Percentiles rank a stretch among this genome's conserved stretches.
Evolutionary conservation across 2,329 filamentous ascomycete genomes (phyloP).

Genomic region (Fusarium caatingaense): DNA sequence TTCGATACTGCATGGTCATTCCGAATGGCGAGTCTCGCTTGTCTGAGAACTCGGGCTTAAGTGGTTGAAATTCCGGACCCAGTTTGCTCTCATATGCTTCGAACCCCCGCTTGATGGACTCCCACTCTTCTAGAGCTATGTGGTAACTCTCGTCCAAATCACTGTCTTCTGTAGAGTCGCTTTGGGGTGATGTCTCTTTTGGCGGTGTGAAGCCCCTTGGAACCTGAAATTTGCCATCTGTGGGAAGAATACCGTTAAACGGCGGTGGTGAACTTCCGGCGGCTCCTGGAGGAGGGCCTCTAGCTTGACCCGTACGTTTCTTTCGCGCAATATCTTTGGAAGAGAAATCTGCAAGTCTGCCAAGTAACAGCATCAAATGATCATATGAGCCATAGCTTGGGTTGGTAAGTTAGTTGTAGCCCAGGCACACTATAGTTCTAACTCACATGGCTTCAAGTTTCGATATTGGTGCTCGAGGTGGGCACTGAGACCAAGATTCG

Average conservation of each 20-base stretch:
- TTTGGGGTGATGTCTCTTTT: constrained; percentile 56
- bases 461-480: constrained; percentile 83
- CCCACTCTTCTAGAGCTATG: constrained; percentile 83
- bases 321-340: constrained; percentile 84
- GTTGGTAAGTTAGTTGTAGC: constrained; percentile 41
- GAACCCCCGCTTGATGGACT: constrained; percentile 77
- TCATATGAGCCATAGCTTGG: constrained; percentile 87
- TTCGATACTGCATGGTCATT: constrained; percentile 81
- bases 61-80: constrained; percentile 79
- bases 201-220: constrained; percentile 68
- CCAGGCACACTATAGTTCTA: too few relatives aligned
- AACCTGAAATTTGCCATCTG: constrained; percentile 60
- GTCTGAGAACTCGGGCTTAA: constrained; percentile 74
- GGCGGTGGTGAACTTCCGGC: constrained; percentile 52
- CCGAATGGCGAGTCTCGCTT: constrained; percentile 81
- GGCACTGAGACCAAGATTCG: constrained; percentile 84
- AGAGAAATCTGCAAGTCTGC: constrained; percentile 81
- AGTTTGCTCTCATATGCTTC: constrained; percentile 73
- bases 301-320: constrained; percentile 64
- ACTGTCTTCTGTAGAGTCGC: constrained; percentile 60
- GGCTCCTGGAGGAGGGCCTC: constrained; percentile 46
- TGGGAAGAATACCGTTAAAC: constrained; percentile 68
- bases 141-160: constrained; percentile 73
- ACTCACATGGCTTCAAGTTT: constrained; percentile 77
- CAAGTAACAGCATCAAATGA: constrained; percentile 84